These are phyloP conservation scores for Penicillium occitanis DNA, from an alignment of 2,329 filamentous ascomycete species.

Conservation along the genomic window DNA sequence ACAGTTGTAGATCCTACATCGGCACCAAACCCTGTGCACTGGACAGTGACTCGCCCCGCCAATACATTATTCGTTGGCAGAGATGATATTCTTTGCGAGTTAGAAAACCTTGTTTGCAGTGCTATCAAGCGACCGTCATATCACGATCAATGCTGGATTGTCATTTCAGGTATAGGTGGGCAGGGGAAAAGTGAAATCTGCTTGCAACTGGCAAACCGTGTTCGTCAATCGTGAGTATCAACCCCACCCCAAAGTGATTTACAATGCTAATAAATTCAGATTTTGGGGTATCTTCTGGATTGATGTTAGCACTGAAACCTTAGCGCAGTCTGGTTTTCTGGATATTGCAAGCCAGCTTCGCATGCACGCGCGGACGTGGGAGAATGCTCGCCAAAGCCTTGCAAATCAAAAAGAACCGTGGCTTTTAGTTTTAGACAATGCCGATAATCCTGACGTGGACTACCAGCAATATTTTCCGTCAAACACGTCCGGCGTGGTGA, in stretches of 20 bases:
- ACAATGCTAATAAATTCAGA: neutral
- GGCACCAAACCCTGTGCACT: neutral
- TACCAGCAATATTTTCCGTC: slow-evolving; percentile 4
- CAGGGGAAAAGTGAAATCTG: slow-evolving; percentile 10
- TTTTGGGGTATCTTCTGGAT: slow-evolving; percentile 12
- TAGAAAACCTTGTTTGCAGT: neutral
- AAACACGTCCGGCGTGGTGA: neutral
- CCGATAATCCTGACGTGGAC: neutral
- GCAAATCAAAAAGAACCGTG: neutral
- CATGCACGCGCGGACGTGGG: neutral
- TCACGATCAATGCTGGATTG: neutral
- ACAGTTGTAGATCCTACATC: no score
- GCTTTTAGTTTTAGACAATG: slow-evolving; percentile 9
- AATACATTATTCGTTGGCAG: neutral
- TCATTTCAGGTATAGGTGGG: neutral
- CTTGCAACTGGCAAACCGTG: neutral
- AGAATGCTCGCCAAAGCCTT: neutral
- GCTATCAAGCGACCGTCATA: neutral
- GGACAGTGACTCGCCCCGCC: neutral
- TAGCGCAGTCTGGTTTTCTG: neutral
- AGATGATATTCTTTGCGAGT: neutral
- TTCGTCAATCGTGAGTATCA: neutral
- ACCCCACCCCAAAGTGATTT: no score
- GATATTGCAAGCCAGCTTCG: neutral
- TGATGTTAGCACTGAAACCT: neutral